Evolutionary conservation across 345 rosid species (phyloP).

Genomic region (Combretum micranthum): DNA sequence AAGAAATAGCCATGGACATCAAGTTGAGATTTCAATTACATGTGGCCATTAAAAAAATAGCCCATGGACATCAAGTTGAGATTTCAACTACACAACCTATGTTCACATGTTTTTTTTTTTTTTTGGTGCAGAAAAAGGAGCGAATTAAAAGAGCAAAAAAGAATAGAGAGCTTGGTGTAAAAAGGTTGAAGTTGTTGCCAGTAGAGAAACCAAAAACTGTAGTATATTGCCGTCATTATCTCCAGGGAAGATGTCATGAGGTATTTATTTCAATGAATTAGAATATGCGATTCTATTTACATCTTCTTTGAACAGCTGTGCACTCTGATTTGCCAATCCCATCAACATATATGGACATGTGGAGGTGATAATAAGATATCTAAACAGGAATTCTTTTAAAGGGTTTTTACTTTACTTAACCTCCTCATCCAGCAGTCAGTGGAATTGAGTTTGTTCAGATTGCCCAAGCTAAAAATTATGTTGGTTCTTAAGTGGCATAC

Average conservation of each 20-base stretch:
- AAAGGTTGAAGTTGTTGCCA: slow-evolving; percentile 63
- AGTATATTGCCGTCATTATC: slow-evolving; percentile 60
- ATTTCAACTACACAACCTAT: neutral
- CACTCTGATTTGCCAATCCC: too few relatives aligned
- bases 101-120: neutral
- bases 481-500: too few relatives aligned
- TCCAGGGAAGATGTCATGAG: slow-evolving; percentile 77
- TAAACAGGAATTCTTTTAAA: too few relatives aligned
- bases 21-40: neutral
- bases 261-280: slow-evolving; percentile 11
- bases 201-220: slow-evolving; percentile 54
- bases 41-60: neutral
- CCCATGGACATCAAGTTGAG: neutral
- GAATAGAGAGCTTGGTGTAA: slow-evolving; percentile 72
- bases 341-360: too few relatives aligned
- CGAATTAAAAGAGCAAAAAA: slow-evolving; percentile 70
- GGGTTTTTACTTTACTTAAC: too few relatives aligned
- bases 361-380: too few relatives aligned
- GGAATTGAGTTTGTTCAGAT: too few relatives aligned
- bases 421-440: too few relatives aligned
- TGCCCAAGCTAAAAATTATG: too few relatives aligned
- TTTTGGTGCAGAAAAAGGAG: slow-evolving; percentile 41
- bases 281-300: too few relatives aligned
- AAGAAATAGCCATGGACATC: neutral
- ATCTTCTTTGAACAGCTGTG: too few relatives aligned